Evolutionary conservation across 2,329 filamentous ascomycete genomes (phyloP).

Genomic region (Grosmannia penicillata): DNA sequence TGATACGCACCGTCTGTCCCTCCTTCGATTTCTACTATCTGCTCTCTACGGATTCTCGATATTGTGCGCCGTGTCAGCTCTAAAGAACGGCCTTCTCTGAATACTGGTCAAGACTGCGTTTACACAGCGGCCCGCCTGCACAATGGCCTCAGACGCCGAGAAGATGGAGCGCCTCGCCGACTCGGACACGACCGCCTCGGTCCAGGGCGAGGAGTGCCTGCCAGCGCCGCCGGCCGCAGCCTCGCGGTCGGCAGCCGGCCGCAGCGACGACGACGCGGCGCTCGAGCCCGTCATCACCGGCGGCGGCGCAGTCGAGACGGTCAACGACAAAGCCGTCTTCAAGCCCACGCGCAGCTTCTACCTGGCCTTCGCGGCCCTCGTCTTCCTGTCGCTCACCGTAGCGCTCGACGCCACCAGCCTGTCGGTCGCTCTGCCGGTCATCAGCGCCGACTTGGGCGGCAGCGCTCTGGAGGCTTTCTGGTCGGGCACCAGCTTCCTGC

Average conservation of each 20-base stretch:
- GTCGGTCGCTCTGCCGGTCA: constrained; percentile 40
- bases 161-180: neutral
- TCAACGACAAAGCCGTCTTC: constrained; percentile 14
- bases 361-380: constrained; percentile 34
- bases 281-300: neutral
- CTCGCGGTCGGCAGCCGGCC: neutral
- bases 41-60: too few species aligned
- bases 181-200: neutral
- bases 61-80: too few species aligned
- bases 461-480: constrained; percentile 51
- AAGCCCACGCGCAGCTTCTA: constrained; percentile 22
- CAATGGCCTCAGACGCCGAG: neutral
- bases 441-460: constrained; percentile 34
- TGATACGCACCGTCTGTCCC: too few species aligned
- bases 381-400: constrained; percentile 43
- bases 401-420: constrained; percentile 52
- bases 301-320: constrained; percentile 9
- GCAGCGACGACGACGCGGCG: neutral
- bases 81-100: too few species aligned
- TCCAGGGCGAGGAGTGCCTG: neutral
- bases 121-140: constrained; percentile 15
- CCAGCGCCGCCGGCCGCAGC: neutral
- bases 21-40: too few species aligned
- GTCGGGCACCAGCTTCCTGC: constrained; percentile 55
- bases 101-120: too few species aligned